These are phyloP conservation scores for Xanthoparmelia taractica DNA, from an alignment of 495 filamentous ascomycete species.

Conservation along the genomic window DNA sequence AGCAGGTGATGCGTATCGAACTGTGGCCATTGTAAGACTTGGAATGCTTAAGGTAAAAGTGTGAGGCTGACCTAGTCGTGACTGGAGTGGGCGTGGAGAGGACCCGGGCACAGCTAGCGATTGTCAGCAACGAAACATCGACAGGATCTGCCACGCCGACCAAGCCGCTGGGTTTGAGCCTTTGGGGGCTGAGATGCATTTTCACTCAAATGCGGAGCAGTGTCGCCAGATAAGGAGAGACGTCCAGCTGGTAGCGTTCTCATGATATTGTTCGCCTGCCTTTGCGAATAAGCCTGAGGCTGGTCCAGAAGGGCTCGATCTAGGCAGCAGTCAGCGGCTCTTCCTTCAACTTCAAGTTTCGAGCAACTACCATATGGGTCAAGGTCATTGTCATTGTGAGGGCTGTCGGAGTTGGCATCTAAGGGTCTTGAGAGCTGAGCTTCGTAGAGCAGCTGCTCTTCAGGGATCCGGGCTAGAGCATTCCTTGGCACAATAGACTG, in stretches of 20 bases:
- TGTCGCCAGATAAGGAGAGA: constrained; percentile 12
- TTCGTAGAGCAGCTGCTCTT: neutral
- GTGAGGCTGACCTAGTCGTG: constrained; percentile 4
- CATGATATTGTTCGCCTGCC: constrained; percentile 1
- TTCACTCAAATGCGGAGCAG: neutral
- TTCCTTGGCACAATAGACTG: neutral
- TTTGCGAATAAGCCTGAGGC: constrained; percentile 4
- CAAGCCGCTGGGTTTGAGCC: neutral
- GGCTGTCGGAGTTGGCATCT: neutral
- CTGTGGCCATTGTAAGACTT: constrained; percentile 7
- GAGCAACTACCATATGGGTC: constrained; percentile 12
- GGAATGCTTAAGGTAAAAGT: neutral
- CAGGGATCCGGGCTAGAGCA: neutral
- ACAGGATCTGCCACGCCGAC: neutral
- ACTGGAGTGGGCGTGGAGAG: neutral
- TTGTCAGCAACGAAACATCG: neutral
- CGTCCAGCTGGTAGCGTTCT: constrained; percentile 3
- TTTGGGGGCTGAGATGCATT: neutral
- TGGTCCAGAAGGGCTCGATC: constrained; percentile 14
- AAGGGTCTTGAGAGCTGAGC: constrained; percentile 1
- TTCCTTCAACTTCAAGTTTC: neutral
- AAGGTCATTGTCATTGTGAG: neutral
- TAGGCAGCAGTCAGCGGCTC: constrained; percentile 1
- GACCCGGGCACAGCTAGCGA: constrained; percentile 1
- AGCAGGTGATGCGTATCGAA: constrained; percentile 13